These are phyloP conservation scores for Cytospora paraplurivora DNA, from an alignment of 2,329 filamentous ascomycete genomes.

Conservation along the genomic window DNA sequence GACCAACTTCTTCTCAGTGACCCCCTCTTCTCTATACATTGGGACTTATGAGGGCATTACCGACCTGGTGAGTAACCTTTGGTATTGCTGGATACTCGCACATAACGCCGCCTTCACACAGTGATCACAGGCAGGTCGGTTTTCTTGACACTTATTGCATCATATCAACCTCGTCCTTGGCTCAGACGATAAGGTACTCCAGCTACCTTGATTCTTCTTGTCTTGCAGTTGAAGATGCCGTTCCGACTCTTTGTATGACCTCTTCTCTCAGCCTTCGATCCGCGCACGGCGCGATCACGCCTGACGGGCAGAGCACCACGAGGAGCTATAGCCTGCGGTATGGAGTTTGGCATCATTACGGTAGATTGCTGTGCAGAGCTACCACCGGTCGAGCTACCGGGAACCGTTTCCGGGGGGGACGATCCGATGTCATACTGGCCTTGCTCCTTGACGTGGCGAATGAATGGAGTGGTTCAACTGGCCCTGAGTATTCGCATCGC, in stretches of 20 bases:
- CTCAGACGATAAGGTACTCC: neutral
- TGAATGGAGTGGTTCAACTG: neutral
- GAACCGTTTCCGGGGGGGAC: neutral
- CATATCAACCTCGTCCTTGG: neutral
- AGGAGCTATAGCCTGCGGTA: slow-evolving; percentile 1
- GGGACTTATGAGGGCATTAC: neutral
- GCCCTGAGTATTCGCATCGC: neutral
- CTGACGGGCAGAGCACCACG: neutral
- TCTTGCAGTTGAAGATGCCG: slow-evolving; percentile 70
- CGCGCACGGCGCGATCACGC: slow-evolving; percentile 27
- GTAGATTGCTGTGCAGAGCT: neutral
- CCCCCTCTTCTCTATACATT: no score
- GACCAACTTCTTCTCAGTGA: neutral
- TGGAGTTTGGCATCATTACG: neutral
- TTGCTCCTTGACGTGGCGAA: neutral
- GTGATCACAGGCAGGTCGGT: slow-evolving; percentile 63
- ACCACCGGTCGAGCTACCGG: neutral
- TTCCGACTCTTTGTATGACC: slow-evolving; percentile 68
- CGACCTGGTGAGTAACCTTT: slow-evolving; percentile 54
- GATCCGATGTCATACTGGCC: neutral
- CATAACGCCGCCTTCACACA: slow-evolving; percentile 63
- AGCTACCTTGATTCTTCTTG: slow-evolving; percentile 62
- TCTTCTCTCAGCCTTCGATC: slow-evolving; percentile 53
- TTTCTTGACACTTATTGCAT: slow-evolving; percentile 62
- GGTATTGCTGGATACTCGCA: slow-evolving; percentile 63